Conservation (phyloP, 441 rosid species). For the Croton laevigatus region DNA sequence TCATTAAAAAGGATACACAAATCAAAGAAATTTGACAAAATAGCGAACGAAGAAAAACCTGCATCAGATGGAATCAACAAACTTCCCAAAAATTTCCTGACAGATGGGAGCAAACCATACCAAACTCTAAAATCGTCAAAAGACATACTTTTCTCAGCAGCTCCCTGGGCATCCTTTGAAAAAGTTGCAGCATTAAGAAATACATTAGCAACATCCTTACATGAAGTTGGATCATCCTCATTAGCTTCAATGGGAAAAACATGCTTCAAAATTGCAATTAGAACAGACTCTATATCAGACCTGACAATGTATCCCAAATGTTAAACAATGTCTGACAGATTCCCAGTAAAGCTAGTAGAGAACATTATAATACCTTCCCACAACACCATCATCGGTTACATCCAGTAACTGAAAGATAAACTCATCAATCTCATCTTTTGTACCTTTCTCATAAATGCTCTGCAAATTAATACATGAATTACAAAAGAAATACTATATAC, state of each 20-base stretch:
- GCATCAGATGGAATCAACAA: conserved; percentile 57
- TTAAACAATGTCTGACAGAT: background rate
- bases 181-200: conserved; percentile 61
- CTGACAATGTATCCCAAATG: conserved; percentile 37
- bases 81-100: conserved; percentile 83
- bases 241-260: conserved; percentile 36
- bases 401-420: conserved; percentile 68
- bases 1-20: background rate
- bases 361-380: conserved; percentile 49
- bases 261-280: conserved; percentile 42
- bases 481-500: background rate
- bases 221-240: conserved; percentile 33
- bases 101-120: conserved; percentile 60
- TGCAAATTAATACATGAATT: conserved; percentile 23
- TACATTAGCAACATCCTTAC: conserved; percentile 38
- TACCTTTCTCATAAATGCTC: conserved; percentile 83
- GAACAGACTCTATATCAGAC: conserved; percentile 61
- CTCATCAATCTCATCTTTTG: conserved; percentile 77
- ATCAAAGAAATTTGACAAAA: background rate
- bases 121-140: conserved; percentile 74
- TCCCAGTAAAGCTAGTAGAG: background rate
- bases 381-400: conserved; percentile 51
- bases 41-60: conserved; percentile 41
- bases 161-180: conserved; percentile 41
- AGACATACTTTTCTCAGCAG: conserved; percentile 53